These are phyloP conservation scores for Lasiodiplodia gonubiensis DNA, from an alignment of 2,329 filamentous ascomycete genomes.

Conservation along the genomic window DNA sequence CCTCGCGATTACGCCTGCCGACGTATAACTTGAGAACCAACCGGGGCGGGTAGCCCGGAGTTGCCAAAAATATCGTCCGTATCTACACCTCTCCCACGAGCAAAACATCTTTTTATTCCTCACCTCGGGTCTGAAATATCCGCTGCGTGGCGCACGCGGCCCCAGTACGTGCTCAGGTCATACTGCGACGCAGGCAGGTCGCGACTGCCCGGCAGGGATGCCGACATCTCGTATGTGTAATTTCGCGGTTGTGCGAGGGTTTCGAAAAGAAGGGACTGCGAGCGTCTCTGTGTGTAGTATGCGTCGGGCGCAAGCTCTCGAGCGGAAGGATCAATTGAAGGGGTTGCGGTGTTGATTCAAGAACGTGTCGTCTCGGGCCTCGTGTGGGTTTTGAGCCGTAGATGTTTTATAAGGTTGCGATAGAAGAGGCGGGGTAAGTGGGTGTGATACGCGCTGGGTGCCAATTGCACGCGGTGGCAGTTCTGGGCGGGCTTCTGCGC, in stretches of 20 bases:
- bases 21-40: background rate
- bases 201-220: conserved; percentile 69
- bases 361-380: background rate
- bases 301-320: background rate
- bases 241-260: background rate
- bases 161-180: conserved; percentile 93
- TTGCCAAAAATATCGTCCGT: no score
- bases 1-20: background rate
- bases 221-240: conserved; percentile 57
- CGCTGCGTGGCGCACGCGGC: conserved; percentile 86
- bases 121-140: conserved; percentile 95
- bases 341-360: background rate
- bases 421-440: background rate
- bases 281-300: background rate
- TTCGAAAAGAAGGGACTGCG: background rate
- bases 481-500: background rate
- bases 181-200: conserved; percentile 91
- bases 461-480: background rate
- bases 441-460: background rate
- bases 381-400: background rate
- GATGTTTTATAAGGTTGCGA: background rate
- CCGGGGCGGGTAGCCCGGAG: no score
- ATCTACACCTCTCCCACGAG: background rate
- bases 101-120: conserved; percentile 48
- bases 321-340: background rate